Base-by-base conservation (phyloP, 1,284 basidiomycete species). In the Ustilago sp. region DNA sequence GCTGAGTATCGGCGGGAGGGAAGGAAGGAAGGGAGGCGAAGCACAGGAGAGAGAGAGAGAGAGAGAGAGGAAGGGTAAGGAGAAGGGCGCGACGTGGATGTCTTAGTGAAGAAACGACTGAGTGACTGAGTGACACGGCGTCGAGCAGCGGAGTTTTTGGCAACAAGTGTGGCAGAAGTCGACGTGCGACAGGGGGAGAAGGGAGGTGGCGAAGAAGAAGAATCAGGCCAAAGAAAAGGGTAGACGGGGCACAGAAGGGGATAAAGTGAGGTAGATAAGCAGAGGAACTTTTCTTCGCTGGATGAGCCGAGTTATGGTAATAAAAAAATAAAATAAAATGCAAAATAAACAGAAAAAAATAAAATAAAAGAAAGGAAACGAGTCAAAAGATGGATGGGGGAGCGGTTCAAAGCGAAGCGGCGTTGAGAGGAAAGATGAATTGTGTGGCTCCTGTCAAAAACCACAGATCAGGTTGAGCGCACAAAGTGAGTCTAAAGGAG, bases 361-460 rank as follows among this genome's bases (percentile, higher is more conserved):
- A 45, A 19, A 6, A 45, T 23, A 19, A 41, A 15, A 15, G 15
- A 17, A 43, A 15, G 11, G 15, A 28, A 28, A 43, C 13, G 50
- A 39, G 36, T 17, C 23, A 28, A 28, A 8, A 23, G 9, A 56
- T 39, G 36, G 23, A 41, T 34, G 19, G 17, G 32, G 15, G 32
- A 48, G 50, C 6, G 43, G n/a, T 35, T 28, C 8, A 53, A 68
- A 63, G 56, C 55, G 55, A 59, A 50, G 48, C 52, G 66, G 57
- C 51, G 63, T 59, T 59, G 63, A 54, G 7, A 15, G 17, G 17
- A 4, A 41, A 41, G 28, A 11, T 47, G 28, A 38, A 34, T 34
- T 28, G 43, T 57, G 28, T 52, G 59, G 59, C 65, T 68, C 59
- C 65, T 68, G 65, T 68, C 65, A 68, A 62, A 68, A 60, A 54